Evolutionary conservation across 2,329 filamentous ascomycete species (phyloP).

Genomic region (Ophiostoma ulmi): DNA sequence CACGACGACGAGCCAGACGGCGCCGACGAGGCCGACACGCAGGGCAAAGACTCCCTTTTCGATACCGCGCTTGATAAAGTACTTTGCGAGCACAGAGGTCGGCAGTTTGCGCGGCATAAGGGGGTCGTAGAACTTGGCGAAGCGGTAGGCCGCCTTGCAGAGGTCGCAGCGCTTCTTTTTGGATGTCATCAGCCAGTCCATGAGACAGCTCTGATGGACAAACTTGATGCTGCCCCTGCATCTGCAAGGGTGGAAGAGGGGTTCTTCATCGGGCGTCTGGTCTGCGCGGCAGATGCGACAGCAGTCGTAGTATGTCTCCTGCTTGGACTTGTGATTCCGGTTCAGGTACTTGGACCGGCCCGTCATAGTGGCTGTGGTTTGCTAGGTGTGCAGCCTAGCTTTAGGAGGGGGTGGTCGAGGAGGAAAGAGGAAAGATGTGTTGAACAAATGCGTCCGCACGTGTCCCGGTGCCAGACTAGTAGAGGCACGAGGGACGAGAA

Average conservation of each 20-base stretch:
- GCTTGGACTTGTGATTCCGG: background rate
- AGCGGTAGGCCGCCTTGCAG: conserved; percentile 96
- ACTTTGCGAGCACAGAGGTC: conserved; percentile 70
- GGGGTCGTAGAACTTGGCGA: conserved; percentile 94
- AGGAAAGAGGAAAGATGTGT: background rate
- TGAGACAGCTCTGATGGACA: conserved; percentile 94
- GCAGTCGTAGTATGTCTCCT: conserved; percentile 60
- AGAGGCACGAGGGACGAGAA: background rate
- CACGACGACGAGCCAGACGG: conserved; percentile 83
- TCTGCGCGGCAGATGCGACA: conserved; percentile 96
- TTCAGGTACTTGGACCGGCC: background rate
- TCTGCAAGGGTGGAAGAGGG: conserved; percentile 96
- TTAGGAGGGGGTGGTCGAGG: background rate
- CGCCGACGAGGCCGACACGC: conserved; percentile 69
- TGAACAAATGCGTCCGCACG: background rate
- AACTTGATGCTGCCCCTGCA: conserved; percentile 98
- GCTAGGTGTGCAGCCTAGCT: background rate
- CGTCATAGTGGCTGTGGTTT: background rate
- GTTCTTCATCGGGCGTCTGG: conserved; percentile 64
- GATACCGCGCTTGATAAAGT: conserved; percentile 67
- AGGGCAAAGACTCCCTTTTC: conserved; percentile 72
- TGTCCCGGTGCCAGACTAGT: background rate
- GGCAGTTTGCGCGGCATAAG: conserved; percentile 87
- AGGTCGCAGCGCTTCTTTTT: conserved; percentile 99
- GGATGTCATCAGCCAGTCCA: conserved; percentile 98